These are phyloP conservation scores for Trichoderma simmonsii DNA, from an alignment of 2,329 filamentous ascomycete species.

Conservation along the genomic window DNA sequence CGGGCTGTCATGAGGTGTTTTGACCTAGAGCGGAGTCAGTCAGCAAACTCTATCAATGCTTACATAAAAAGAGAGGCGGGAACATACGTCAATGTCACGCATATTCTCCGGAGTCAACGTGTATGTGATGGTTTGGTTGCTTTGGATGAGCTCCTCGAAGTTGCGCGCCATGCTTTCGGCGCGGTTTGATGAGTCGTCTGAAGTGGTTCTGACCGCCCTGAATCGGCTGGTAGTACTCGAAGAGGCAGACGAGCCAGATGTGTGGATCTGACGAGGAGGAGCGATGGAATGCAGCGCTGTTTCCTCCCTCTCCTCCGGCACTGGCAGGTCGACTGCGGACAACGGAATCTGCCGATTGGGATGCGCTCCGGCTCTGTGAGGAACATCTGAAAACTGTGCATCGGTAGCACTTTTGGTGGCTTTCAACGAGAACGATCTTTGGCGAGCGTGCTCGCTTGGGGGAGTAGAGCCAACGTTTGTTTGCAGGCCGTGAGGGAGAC, in stretches of 20 bases:
- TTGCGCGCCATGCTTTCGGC: constrained; percentile 61
- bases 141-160: constrained; percentile 77
- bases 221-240: constrained; percentile 39
- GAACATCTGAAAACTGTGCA: constrained; percentile 31
- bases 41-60: constrained; percentile 6
- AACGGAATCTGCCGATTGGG: constrained; percentile 26
- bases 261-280: constrained; percentile 40
- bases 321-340: constrained; percentile 39
- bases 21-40: constrained; percentile 30
- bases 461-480: constrained; percentile 21
- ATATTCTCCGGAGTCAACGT: constrained; percentile 78
- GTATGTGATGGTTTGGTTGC: constrained; percentile 78
- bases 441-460: constrained; percentile 20
- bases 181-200: constrained; percentile 49
- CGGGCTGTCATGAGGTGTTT: constrained; percentile 43
- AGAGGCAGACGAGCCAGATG: constrained; percentile 50
- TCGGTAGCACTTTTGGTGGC: constrained; percentile 34
- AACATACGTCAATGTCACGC: constrained; percentile 68
- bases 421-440: constrained; percentile 31
- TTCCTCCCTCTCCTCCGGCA: constrained; percentile 36
- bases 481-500: constrained; percentile 13
- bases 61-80: background rate
- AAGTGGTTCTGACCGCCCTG: constrained; percentile 52
- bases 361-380: constrained; percentile 30
- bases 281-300: constrained; percentile 24